Base-by-base conservation (phyloP, 2,329 filamentous ascomycete genomes). In the Paecilomyces formosus region DNA sequence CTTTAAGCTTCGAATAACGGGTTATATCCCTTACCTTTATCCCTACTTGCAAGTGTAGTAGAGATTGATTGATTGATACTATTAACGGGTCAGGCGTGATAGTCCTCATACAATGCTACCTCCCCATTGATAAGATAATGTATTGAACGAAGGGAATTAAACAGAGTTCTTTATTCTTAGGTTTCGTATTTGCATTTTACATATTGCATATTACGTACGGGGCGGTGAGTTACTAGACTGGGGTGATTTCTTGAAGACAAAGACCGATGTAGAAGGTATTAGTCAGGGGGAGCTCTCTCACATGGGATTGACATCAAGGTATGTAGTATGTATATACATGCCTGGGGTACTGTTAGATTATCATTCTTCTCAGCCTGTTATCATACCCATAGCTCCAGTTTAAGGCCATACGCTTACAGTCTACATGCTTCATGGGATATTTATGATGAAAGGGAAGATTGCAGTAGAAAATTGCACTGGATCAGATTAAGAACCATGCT, bases 111-210 rank as follows among this genome's bases (percentile, higher is more conserved):
- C n/a, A 18, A 18, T 18, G 18, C 39, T 45, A 45, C 6, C n/a
- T n/a, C 35, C 39, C 39, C 39, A 45, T 45, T 45, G 39, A 45
- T 45, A 45, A 45, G n/a, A 39, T 45, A 21, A 45, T 21, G 39
- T 45, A 45, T 45, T 45, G 30, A 31, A 31, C 11, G 30, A 31
- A 31, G 30, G 30, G 11, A 31, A 31, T 31, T 9, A 12, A 31
- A 31, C 30, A 9, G 8, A 31, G 8, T 12, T n/a, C n/a, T n/a
- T n/a, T 53, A 24, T 45, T 50, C 56, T 58, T 55, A 57, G 62
- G 61, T 55, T 53, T 26, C 58, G 57, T 62, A 33, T 60, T 39
- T 63, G 63, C 61, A 66, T 58, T 22, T 35, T 54, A 33, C 56
- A 9, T 31, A 1, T 11, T 31, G 11, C 11, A 31, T 31, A 26